Evolutionary conservation across 139 green algal species (phyloP).

Genomic region (Axilococcus clingmanii): DNA sequence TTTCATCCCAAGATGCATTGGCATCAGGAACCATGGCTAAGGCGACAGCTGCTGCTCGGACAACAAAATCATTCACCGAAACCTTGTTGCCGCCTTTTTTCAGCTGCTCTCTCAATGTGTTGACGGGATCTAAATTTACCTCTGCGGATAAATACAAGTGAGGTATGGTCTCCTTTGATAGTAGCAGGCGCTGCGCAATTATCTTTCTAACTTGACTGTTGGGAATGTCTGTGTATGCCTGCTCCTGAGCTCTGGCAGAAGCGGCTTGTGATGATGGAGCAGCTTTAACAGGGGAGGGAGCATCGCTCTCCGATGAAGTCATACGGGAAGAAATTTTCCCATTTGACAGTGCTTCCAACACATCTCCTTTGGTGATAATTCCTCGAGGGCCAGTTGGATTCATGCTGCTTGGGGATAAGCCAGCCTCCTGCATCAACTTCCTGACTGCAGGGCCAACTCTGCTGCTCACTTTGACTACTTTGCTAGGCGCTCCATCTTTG

Average conservation of each 20-base stretch:
- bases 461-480: conserved; percentile 12
- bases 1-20: conserved; percentile 40
- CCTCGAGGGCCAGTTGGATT: conserved; percentile 54
- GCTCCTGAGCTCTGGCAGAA: conserved; percentile 9
- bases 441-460: conserved; percentile 59
- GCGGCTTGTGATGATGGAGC: conserved; percentile 12
- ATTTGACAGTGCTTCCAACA: conserved; percentile 58
- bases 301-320: conserved; percentile 2
- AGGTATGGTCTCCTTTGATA: conserved; percentile 79
- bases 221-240: conserved; percentile 53
- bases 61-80: conserved; percentile 89
- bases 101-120: conserved; percentile 42
- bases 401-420: conserved; percentile 26
- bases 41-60: conserved; percentile 76
- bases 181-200: conserved; percentile 76
- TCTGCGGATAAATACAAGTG: conserved; percentile 44
- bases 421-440: conserved; percentile 37
- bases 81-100: conserved; percentile 47
- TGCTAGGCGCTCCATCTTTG: not conserved
- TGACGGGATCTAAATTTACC: conserved; percentile 50
- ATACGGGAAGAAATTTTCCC: conserved; percentile 14
- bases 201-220: conserved; percentile 69
- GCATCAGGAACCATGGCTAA: conserved; percentile 69
- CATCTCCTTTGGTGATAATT: conserved; percentile 85
- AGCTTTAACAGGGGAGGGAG: not conserved